Evolutionary conservation across 2,329 filamentous ascomycete species (phyloP), one percentile per base, ranked within the genome.

Genomic region (Penicillium hordei): DNA sequence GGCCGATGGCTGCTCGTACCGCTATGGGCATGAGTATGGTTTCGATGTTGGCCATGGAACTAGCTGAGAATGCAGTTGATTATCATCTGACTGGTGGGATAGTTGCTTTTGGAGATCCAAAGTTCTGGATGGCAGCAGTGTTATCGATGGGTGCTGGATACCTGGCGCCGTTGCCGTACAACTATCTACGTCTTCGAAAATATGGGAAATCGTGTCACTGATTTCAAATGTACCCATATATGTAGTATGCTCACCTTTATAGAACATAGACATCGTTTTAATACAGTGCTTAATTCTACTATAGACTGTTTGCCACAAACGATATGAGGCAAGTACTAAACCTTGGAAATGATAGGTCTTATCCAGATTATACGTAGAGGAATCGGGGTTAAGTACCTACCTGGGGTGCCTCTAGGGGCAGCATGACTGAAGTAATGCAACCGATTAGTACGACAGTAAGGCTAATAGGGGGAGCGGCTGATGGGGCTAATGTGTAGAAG

Each of bases 31-130:
- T 85, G 83, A 85, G 83, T 57, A 69, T 84, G 48, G 79, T 85
- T 10, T 85, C 82, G 0, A 85, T 85, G 83, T 10, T 84, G 2
- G 81, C 82, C 0, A 86, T 86, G 83, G 83, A 85, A 65, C 60
- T 75, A 3, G 82, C 79, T 0, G 79, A 85, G 62, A 85, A 85
- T 60, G 59, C 72, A 0, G 82, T 85, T 4, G 83, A 86, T 59
- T 85, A 81, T 57, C 77, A 81, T 56, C 70, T 85, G 0, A 85
- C 82, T 0, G 81, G 82, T 0, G 83, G 82, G 0, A 65, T 76
- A 1, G 78, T 85, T 1, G 70, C 74, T 0, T 66, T 84, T 12
- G 72, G 76, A 1, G 76, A 78, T 27, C 78, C 81, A 0, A 60
- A 68, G 1, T 85, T 85, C 55, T 86, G 83, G 83, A 58, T 68